Evolutionary conservation across 768 basidiomycete genomes (phyloP).

Genomic region (Pilatotrama ljubarskyi): DNA sequence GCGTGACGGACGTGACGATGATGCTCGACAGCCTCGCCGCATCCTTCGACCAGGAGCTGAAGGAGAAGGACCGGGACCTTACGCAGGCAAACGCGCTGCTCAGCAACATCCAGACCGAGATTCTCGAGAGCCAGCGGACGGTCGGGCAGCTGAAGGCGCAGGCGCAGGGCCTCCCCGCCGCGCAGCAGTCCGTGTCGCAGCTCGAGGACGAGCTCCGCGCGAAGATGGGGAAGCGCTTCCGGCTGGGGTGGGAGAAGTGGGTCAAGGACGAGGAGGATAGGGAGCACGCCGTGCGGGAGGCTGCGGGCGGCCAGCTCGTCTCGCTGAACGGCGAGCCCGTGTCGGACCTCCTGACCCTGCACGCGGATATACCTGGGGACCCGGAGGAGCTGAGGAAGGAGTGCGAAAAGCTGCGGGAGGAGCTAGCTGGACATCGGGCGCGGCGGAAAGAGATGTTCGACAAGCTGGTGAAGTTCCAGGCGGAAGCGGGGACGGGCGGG

Average conservation of each 20-base stretch:
- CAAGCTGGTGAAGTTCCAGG: conserved; percentile 76
- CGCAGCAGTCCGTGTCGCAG: conserved; percentile 56
- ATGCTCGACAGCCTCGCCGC: conserved; percentile 88
- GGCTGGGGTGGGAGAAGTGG: conserved; percentile 94
- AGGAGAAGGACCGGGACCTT: conserved; percentile 89
- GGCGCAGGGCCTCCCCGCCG: conserved; percentile 63
- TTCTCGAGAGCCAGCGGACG: conserved; percentile 78
- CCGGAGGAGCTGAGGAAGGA: conserved; percentile 51
- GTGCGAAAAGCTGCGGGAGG: conserved; percentile 64
- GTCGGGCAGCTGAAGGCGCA: conserved; percentile 70
- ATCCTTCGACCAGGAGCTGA: conserved; percentile 89
- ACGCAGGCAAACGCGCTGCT: conserved; percentile 87
- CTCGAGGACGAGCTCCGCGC: conserved; percentile 65
- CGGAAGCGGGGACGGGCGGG: conserved; percentile 88
- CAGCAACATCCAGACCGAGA: conserved; percentile 85
- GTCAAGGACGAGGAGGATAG: conserved; percentile 79
- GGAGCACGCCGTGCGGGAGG: conserved; percentile 67
- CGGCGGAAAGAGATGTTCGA: conserved; percentile 74
- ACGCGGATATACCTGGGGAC: conserved; percentile 58
- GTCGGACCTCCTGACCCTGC: conserved; percentile 60
- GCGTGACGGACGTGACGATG: conserved; percentile 79
- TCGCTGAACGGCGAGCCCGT: conserved; percentile 38
- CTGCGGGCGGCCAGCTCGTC: conserved; percentile 55
- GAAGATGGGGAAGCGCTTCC: conserved; percentile 82
- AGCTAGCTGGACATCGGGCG: conserved; percentile 63